Percentiles rank a stretch among this genome's conserved stretches.
Evolutionary conservation across 805 yeast species (phyloP).

Genomic region (Lachancea kluyveri): DNA sequence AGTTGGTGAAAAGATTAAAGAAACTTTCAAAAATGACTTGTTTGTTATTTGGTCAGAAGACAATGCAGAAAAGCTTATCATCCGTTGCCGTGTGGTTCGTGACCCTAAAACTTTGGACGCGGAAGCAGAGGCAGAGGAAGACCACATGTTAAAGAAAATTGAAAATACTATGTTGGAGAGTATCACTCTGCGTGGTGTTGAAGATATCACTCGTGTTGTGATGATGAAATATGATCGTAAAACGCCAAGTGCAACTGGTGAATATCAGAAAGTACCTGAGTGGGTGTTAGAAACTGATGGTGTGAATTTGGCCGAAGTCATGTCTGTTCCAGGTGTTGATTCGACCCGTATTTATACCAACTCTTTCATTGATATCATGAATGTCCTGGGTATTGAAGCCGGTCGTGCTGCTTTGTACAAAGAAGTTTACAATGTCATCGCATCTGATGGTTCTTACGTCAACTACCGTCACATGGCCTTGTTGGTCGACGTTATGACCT

Average conservation of each 20-base stretch:
- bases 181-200: slow-evolving; percentile 91
- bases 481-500: slow-evolving; percentile 96
- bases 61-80: slow-evolving; percentile 91
- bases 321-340: slow-evolving; percentile 93
- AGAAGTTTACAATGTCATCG: slow-evolving; percentile 94
- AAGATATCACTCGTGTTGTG: slow-evolving; percentile 74
- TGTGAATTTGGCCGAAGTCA: slow-evolving; percentile 89
- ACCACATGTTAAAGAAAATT: slow-evolving; percentile 88
- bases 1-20: slow-evolving; percentile 92
- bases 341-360: slow-evolving; percentile 86
- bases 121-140: slow-evolving; percentile 94
- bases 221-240: slow-evolving; percentile 81
- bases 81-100: slow-evolving; percentile 97
- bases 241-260: slow-evolving; percentile 75
- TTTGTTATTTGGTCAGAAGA: slow-evolving; percentile 99
- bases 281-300: slow-evolving; percentile 99
- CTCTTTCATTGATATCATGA: slow-evolving; percentile 91
- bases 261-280: slow-evolving; percentile 81
- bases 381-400: slow-evolving; percentile 97
- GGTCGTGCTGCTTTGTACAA: slow-evolving; percentile 90
- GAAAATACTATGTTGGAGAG: slow-evolving; percentile 96
- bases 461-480: slow-evolving; percentile 98
- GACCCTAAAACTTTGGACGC: slow-evolving; percentile 91
- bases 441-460: slow-evolving; percentile 99
- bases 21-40: slow-evolving; percentile 88